Conservation (phyloP, 345 rosid species). For the Citrus sp. region DNA sequence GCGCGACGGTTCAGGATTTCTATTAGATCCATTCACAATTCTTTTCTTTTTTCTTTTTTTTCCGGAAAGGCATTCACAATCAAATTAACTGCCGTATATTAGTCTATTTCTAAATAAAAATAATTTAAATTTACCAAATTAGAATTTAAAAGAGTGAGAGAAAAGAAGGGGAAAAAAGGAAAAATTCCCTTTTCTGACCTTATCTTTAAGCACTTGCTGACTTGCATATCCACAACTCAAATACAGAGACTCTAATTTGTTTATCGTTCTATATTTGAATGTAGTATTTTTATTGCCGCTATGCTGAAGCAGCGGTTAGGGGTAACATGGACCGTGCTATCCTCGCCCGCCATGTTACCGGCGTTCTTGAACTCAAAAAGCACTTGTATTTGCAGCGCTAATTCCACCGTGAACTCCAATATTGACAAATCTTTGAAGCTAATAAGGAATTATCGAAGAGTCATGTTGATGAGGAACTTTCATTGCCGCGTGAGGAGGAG, state of each 20-base stretch:
- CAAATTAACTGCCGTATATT: no score
- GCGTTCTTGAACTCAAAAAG: not conserved
- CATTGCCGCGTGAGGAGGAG: conserved; percentile 43
- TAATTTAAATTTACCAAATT: no score
- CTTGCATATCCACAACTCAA: not conserved
- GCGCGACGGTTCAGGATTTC: no score
- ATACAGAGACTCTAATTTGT: not conserved
- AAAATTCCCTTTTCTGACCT: not conserved
- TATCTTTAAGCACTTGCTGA: not conserved
- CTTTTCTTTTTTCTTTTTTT: no score
- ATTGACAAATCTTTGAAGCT: not conserved
- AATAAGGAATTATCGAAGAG: not conserved
- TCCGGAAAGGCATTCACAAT: no score
- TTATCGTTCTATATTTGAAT: not conserved
- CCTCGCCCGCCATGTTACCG: conserved; percentile 7
- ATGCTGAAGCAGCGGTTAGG: conserved; percentile 23
- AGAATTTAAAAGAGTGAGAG: not conserved
- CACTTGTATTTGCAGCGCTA: not conserved
- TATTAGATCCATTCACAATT: no score
- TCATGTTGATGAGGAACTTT: not conserved
- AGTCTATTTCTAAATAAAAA: no score
- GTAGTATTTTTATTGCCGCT: not conserved
- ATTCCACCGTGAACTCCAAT: not conserved
- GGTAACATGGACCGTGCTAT: conserved; percentile 1
- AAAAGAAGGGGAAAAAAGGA: no score